phyloP scores from a whole-genome alignment of 352 stramenopile species.

The Globisporangium takayamanum region DNA sequence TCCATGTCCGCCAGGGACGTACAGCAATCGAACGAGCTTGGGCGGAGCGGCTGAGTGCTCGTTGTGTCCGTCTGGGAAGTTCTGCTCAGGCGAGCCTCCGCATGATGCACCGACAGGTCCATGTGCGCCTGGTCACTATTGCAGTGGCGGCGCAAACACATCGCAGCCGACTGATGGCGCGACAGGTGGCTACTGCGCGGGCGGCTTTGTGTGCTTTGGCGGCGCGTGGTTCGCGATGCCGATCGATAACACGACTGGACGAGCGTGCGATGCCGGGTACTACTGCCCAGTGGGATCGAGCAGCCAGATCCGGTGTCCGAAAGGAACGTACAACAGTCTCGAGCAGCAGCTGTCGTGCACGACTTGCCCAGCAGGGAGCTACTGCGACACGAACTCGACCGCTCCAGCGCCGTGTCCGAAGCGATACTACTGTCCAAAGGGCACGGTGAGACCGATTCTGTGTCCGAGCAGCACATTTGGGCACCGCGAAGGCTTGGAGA shows the following conservation, averaged over 20 bases:
- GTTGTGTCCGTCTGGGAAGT: conserved; percentile 62
- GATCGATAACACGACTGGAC: conserved; percentile 46
- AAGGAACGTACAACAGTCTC: conserved; percentile 62
- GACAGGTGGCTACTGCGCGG: conserved; percentile 43
- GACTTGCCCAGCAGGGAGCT: conserved; percentile 50
- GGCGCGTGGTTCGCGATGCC: conserved; percentile 45
- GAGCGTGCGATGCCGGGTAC: conserved; percentile 50
- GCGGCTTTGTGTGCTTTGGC: conserved; percentile 57
- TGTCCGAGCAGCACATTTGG: conserved; percentile 83
- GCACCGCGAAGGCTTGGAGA: conserved; percentile 33
- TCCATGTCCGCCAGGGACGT: conserved; percentile 55
- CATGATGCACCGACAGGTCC: conserved; percentile 45
- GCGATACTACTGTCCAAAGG: conserved; percentile 66
- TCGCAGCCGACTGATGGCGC: conserved; percentile 30
- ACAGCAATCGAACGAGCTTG: conserved; percentile 38
- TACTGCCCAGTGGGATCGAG: conserved; percentile 63
- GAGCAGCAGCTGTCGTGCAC: conserved; percentile 38
- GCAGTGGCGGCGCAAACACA: conserved; percentile 31
- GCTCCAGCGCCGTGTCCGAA: conserved; percentile 42
- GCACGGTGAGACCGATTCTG: conserved; percentile 33
- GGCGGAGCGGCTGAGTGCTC: conserved; percentile 35
- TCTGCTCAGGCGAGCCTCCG: conserved; percentile 58
- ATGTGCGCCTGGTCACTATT: conserved; percentile 72
- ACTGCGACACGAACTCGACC: conserved; percentile 63
- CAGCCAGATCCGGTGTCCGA: conserved; percentile 41